phyloP scores from a whole-genome alignment of 2,329 filamentous ascomycete species.

The Ascochyta fabae region DNA sequence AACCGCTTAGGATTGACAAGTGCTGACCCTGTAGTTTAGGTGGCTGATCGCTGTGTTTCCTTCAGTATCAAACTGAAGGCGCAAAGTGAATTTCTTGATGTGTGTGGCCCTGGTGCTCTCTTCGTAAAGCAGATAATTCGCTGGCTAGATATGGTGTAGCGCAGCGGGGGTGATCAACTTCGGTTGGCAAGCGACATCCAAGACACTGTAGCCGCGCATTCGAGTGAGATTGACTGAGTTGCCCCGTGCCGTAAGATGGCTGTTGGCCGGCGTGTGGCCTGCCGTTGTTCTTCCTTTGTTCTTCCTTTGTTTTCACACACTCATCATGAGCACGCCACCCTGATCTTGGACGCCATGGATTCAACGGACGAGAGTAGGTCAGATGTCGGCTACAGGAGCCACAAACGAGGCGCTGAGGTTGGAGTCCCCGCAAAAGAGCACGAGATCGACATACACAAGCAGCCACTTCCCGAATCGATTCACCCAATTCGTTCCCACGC shows the following conservation, averaged over 20 bases:
- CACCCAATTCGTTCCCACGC: conserved; percentile 25
- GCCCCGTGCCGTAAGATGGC: conserved; percentile 12
- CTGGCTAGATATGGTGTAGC: conserved; percentile 9
- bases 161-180: conserved; percentile 16
- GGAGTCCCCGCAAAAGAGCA: conserved; percentile 7
- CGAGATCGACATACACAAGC: conserved; percentile 16
- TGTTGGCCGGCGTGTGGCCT: not conserved
- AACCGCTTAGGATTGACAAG: not conserved
- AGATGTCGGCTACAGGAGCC: conserved; percentile 8
- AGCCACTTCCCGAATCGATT: conserved; percentile 15
- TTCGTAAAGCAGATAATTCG: conserved; percentile 4
- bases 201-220: conserved; percentile 11
- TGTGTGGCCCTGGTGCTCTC: not conserved
- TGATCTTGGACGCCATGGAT: conserved; percentile 19
- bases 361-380: conserved; percentile 19
- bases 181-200: conserved; percentile 33
- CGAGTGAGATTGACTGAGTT: conserved; percentile 6
- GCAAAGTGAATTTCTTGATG: not conserved
- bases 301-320: conserved; percentile 10
- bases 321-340: conserved; percentile 18
- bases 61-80: not conserved
- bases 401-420: conserved; percentile 3
- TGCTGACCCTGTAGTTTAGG: not conserved
- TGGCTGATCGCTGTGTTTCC: not conserved
- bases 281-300: not conserved